A percentile compares a stretch with the other conserved stretches of the same genome.
Evolutionary conservation across 78 protist genomes (phyloP).

Genomic region (Anaeramoeba flamelloides): DNA sequence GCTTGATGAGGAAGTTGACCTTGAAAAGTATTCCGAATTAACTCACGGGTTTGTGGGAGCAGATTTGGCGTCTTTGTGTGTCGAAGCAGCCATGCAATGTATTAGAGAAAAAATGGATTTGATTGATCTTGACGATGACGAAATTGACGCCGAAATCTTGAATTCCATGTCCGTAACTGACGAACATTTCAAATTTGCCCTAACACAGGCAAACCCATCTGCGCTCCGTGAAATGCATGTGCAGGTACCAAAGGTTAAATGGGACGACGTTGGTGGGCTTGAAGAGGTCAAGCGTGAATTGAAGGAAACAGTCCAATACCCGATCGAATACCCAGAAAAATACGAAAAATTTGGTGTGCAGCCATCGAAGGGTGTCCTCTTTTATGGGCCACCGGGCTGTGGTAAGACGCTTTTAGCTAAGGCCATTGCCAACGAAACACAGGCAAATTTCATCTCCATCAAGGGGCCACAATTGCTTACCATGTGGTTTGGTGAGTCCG

Average conservation of each 20-base stretch:
- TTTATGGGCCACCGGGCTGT: constrained; percentile 89
- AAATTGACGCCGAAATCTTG: constrained; percentile 7
- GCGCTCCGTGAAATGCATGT: constrained; percentile 25
- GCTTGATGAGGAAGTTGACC: constrained; percentile 12
- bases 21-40: background rate
- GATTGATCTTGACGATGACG: constrained; percentile 35
- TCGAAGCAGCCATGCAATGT: too few relatives aligned
- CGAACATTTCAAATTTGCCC: too few relatives aligned
- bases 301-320: constrained; percentile 24
- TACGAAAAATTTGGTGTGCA: constrained; percentile 37
- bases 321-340: constrained; percentile 17
- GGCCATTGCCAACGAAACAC: constrained; percentile 76
- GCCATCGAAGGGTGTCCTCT: constrained; percentile 65
- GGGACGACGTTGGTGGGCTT: constrained; percentile 25
- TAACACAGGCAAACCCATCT: background rate
- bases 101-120: constrained; percentile 98
- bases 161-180: constrained; percentile 22
- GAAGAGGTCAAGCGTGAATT: constrained; percentile 19
- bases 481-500: constrained; percentile 99
- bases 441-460: constrained; percentile 98
- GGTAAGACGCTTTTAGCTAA: constrained; percentile 80
- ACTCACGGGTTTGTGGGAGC: constrained; percentile 99
- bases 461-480: constrained; percentile 96
- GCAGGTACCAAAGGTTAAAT: constrained; percentile 91
- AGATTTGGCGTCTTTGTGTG: too few relatives aligned